Percentiles rank a stretch among this genome's conserved stretches.
phyloP scores from a whole-genome alignment of 495 filamentous ascomycete species.

The Penicillium manginii region DNA sequence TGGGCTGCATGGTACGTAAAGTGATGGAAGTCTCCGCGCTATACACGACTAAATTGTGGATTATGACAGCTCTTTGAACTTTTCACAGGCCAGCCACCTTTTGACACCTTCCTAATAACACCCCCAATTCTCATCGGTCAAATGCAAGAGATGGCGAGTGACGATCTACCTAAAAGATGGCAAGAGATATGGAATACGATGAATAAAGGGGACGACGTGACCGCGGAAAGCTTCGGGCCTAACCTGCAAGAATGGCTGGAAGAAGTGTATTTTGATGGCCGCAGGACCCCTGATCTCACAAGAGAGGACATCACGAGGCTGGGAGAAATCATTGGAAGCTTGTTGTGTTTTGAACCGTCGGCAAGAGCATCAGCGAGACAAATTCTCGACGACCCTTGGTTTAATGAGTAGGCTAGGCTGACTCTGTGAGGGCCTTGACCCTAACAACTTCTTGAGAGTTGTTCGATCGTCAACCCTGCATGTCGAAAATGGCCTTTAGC shows the following conservation, averaged over 20 bases:
- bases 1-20: constrained; percentile 43
- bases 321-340: constrained; percentile 33
- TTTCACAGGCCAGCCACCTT: constrained; percentile 40
- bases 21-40: too few species aligned
- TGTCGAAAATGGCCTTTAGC: too few species aligned
- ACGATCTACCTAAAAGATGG: constrained; percentile 39
- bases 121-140: constrained; percentile 33
- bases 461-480: too few species aligned
- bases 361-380: constrained; percentile 37
- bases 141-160: constrained; percentile 39
- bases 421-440: too few species aligned
- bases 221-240: constrained; percentile 23
- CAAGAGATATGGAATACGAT: constrained; percentile 27
- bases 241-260: constrained; percentile 42
- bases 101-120: constrained; percentile 39
- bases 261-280: constrained; percentile 38
- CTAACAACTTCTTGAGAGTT: too few species aligned
- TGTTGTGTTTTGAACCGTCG: constrained; percentile 39
- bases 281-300: constrained; percentile 30
- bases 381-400: constrained; percentile 42
- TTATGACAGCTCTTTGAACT: constrained; percentile 50
- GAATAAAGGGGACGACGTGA: constrained; percentile 14
- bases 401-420: too few species aligned
- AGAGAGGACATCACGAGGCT: constrained; percentile 35
- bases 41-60: too few species aligned